Evolutionary conservation across 2,329 filamentous ascomycete genomes (phyloP).

Genomic region (Cladosporium sp.): DNA sequence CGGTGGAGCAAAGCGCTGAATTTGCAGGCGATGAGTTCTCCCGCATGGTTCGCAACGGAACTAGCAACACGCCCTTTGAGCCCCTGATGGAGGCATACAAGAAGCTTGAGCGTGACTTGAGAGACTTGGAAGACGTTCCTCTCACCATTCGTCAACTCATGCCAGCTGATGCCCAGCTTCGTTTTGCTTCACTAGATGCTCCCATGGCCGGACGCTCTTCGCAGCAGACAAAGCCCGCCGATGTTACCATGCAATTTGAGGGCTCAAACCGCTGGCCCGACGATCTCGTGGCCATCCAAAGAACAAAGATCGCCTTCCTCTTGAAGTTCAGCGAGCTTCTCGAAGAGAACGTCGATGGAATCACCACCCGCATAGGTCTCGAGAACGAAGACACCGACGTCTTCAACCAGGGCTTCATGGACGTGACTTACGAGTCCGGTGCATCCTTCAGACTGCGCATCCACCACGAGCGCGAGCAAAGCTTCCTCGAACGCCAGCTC

Average conservation of each 20-base stretch:
- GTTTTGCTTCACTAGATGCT: conserved; percentile 62
- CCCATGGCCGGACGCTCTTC: conserved; percentile 45
- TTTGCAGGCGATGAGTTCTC: conserved; percentile 46
- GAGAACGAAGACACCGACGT: conserved; percentile 67
- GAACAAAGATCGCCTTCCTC: conserved; percentile 86
- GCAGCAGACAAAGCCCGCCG: conserved; percentile 53
- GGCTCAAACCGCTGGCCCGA: conserved; percentile 92
- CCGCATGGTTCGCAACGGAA: conserved; percentile 37
- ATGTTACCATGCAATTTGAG: conserved; percentile 86
- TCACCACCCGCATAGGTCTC: conserved; percentile 68
- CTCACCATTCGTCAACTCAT: conserved; percentile 79
- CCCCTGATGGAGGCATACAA: conserved; percentile 65
- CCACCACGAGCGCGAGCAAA: conserved; percentile 81
- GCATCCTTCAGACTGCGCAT: conserved; percentile 79
- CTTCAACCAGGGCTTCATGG: conserved; percentile 76
- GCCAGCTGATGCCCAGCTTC: conserved; percentile 65
- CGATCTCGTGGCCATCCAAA: conserved; percentile 82
- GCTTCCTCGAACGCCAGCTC: conserved; percentile 70
- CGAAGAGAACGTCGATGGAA: conserved; percentile 54
- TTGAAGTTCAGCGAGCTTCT: conserved; percentile 69
- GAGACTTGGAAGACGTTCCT: conserved; percentile 74
- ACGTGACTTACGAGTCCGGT: conserved; percentile 68
- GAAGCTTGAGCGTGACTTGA: conserved; percentile 69
- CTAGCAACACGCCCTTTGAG: conserved; percentile 55
- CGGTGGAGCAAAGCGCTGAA: conserved; percentile 42